Percentiles rank a stretch among this genome's conserved stretches.
Evolutionary conservation across 2,329 filamentous ascomycete genomes (phyloP).

Genomic region (Arthrobotrys iridis): DNA sequence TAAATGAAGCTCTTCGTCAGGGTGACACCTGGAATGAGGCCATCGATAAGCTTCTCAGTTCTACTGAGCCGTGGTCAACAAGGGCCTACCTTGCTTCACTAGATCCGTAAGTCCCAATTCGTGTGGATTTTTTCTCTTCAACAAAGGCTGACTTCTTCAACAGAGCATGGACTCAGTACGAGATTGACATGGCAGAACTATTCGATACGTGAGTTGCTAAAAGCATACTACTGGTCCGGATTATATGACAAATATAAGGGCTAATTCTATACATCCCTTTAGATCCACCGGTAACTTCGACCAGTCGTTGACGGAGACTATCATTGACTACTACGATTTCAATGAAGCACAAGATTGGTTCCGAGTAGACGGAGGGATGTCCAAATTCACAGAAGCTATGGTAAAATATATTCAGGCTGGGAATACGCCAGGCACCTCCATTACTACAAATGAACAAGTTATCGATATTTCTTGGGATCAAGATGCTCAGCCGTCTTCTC

Average conservation of each 20-base stretch:
- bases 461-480: conserved; percentile 56
- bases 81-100: not conserved
- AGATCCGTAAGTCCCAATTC: not conserved
- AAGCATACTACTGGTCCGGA: not conserved
- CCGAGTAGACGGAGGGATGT: conserved; percentile 60
- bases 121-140: not conserved
- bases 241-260: not conserved
- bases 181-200: not conserved
- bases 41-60: not conserved
- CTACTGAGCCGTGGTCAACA: not conserved
- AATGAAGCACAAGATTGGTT: conserved; percentile 57
- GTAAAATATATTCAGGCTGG: conserved; percentile 27
- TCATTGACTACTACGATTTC: conserved; percentile 61
- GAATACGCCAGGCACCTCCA: too few relatives aligned
- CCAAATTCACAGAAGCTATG: conserved; percentile 59
- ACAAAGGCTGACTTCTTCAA: not conserved
- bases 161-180: not conserved
- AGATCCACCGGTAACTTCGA: conserved; percentile 60
- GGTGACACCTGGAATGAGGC: conserved; percentile 1
- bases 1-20: conserved; percentile 14
- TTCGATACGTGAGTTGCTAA: not conserved
- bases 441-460: conserved; percentile 40
- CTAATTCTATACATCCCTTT: not conserved
- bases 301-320: conserved; percentile 61
- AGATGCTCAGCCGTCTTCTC: conserved; percentile 28